phyloP scores from a whole-genome alignment of 768 basidiomycete species.

The Kondoa subrosea region DNA sequence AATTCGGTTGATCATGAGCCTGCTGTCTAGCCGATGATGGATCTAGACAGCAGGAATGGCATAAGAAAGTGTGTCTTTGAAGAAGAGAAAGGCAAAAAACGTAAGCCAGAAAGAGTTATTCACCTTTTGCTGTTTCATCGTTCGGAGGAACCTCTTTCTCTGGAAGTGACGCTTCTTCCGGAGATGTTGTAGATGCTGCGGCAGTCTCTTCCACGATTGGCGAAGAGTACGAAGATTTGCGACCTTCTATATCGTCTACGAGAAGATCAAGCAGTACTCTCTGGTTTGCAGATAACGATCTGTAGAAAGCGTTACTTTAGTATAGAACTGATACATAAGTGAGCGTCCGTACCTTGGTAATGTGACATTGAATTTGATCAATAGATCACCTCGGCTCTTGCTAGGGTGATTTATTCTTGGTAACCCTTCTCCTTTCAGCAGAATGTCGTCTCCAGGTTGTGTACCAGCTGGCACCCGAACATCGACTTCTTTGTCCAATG shows the following conservation, averaged over 20 bases:
- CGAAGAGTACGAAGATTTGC: conserved; percentile 18
- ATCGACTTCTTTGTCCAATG: conserved; percentile 86
- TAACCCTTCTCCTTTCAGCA: conserved; percentile 73
- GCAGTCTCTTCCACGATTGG: neutral
- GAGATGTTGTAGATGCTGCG: neutral
- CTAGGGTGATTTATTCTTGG: conserved; percentile 39
- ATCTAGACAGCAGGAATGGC: neutral
- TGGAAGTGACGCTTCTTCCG: neutral
- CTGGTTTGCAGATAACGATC: conserved; percentile 66
- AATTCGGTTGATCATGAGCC: neutral
- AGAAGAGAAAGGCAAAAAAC: neutral
- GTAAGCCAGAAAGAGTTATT: neutral
- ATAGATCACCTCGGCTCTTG: conserved; percentile 63
- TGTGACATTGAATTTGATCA: conserved; percentile 70
- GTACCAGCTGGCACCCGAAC: conserved; percentile 82
- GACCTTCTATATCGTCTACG: conserved; percentile 82
- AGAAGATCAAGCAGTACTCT: conserved; percentile 72
- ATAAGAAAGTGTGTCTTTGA: neutral
- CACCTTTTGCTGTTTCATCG: neutral
- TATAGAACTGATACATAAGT: neutral
- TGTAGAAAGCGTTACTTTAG: conserved; percentile 30
- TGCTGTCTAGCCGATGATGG: neutral
- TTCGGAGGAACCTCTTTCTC: neutral
- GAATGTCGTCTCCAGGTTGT: conserved; percentile 94
- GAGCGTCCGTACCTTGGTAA: conserved; percentile 58